Percentiles rank a stretch among this genome's conserved stretches.
These are phyloP conservation scores for Arachis monticola DNA, from an alignment of 331 rosid genomes.

Conservation along the genomic window DNA sequence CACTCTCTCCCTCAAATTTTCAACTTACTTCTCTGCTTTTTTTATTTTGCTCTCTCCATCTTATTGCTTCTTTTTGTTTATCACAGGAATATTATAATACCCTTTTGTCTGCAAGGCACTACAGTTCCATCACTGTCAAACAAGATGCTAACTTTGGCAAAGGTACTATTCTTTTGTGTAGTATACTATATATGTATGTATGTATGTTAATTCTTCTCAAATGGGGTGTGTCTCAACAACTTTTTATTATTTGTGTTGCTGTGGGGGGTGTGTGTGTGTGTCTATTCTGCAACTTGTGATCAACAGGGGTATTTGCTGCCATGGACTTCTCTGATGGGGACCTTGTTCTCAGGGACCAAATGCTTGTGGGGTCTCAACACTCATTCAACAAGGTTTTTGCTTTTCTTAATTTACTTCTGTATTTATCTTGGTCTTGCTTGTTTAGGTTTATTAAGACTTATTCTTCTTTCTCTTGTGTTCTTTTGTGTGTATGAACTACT, in stretches of 20 bases:
- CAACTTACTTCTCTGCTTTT: neutral
- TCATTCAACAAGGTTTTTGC: constrained; percentile 73
- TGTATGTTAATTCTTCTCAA: neutral
- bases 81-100: constrained; percentile 65
- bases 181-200: neutral
- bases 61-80: neutral
- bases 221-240: constrained; percentile 7
- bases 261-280: neutral
- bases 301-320: constrained; percentile 68
- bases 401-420: neutral
- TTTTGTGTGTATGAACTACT: constrained; percentile 15
- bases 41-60: neutral
- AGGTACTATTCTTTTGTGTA: constrained; percentile 44
- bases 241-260: neutral
- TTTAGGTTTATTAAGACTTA: neutral
- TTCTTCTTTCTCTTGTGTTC: constrained; percentile 10
- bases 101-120: constrained; percentile 57
- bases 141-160: constrained; percentile 72
- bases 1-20: constrained; percentile 30
- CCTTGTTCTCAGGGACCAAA: constrained; percentile 81
- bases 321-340: constrained; percentile 66
- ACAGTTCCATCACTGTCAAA: constrained; percentile 59
- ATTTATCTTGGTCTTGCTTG: constrained; percentile 20
- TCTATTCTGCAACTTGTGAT: constrained; percentile 28
- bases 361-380: constrained; percentile 80